Percentiles rank a stretch among this genome's conserved stretches.
Evolutionary conservation across 2,329 filamentous ascomycete species (phyloP).

Genomic region (Dactylellina drechsleri): DNA sequence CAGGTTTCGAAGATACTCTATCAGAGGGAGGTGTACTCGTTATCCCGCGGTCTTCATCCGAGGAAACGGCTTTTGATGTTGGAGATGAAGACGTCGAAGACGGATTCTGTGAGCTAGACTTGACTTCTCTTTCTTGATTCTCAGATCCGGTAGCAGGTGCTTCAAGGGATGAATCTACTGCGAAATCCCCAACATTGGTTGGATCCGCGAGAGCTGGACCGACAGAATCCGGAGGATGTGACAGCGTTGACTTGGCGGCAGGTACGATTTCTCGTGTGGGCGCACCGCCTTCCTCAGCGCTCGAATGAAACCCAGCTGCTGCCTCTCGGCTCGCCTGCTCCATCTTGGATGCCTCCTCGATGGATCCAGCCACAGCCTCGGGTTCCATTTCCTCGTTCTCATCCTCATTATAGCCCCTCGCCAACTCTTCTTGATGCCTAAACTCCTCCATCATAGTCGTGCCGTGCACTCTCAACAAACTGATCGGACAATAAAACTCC

Average conservation of each 20-base stretch:
- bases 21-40: constrained; percentile 31
- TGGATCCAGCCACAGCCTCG: constrained; percentile 60
- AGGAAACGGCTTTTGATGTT: constrained; percentile 10
- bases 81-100: constrained; percentile 20
- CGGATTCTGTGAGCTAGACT: constrained; percentile 29
- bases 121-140: constrained; percentile 32
- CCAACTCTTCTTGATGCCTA: constrained; percentile 80
- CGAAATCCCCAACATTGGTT: constrained; percentile 1
- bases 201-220: constrained; percentile 43
- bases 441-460: constrained; percentile 95
- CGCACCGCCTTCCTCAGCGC: constrained; percentile 16
- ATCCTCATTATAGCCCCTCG: constrained; percentile 71
- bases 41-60: constrained; percentile 32
- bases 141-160: constrained; percentile 25
- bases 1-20: constrained; percentile 13
- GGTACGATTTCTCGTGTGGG: constrained; percentile 17
- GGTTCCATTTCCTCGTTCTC: constrained; percentile 65
- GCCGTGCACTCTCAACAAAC: constrained; percentile 88
- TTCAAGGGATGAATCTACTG: not conserved
- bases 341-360: constrained; percentile 56
- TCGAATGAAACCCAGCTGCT: constrained; percentile 1
- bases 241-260: constrained; percentile 32
- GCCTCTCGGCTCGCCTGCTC: constrained; percentile 20
- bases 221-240: constrained; percentile 14
- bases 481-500: constrained; percentile 95